Evolutionary conservation across 768 basidiomycete genomes (phyloP).

Genomic region (Chiua virens): DNA sequence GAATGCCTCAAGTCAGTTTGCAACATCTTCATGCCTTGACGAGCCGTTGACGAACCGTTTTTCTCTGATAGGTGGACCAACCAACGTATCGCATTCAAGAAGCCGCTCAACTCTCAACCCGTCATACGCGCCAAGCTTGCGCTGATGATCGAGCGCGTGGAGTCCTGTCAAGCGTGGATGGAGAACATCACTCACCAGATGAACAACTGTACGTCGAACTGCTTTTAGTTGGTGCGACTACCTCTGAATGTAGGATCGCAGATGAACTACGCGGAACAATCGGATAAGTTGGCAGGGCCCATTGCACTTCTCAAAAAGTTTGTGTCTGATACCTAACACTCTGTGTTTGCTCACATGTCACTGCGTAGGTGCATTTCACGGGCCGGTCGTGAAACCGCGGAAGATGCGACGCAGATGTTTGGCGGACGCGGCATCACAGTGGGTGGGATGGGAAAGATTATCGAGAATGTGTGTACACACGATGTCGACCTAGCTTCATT

Average conservation of each 20-base stretch:
- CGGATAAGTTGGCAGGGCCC: conserved; percentile 82
- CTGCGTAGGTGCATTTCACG: conserved; percentile 62
- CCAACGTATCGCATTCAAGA: conserved; percentile 89
- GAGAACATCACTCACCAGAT: conserved; percentile 91
- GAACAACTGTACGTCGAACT: conserved; percentile 64
- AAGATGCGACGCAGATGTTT: conserved; percentile 82
- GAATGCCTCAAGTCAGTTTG: conserved; percentile 77
- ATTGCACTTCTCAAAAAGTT: conserved; percentile 90
- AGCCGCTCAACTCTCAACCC: conserved; percentile 76
- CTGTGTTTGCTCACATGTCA: not conserved
- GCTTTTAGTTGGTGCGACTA: not conserved
- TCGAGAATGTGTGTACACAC: conserved; percentile 65
- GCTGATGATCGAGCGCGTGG: conserved; percentile 86
- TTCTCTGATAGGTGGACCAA: conserved; percentile 69
- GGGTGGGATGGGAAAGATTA: conserved; percentile 82
- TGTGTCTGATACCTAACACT: conserved; percentile 22
- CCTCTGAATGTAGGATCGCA: conserved; percentile 28
- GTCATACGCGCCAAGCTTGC: conserved; percentile 90
- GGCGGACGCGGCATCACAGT: conserved; percentile 87
- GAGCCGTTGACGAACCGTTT: conserved; percentile 1
- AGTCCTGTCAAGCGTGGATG: conserved; percentile 84
- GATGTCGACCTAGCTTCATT: not conserved
- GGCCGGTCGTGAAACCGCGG: conserved; percentile 47
- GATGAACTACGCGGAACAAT: conserved; percentile 87
- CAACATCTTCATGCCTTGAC: not conserved